These are phyloP conservation scores for Lunularia cruciata DNA, from an alignment of 225 moss, liverwort and hornwort species.

Conservation along the genomic window DNA sequence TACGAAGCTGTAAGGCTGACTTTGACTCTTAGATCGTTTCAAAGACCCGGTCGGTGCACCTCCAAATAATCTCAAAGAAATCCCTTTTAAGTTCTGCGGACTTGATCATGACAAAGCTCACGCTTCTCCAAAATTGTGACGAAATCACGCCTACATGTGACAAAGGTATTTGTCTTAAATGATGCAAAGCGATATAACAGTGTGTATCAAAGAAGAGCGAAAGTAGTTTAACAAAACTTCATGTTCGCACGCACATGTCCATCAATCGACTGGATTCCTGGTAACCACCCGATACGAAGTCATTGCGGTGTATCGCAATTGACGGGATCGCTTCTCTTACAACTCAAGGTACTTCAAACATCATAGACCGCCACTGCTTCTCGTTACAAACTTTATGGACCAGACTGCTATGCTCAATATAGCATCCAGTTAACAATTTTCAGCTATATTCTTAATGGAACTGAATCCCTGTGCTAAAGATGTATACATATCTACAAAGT, in stretches of 20 bases:
- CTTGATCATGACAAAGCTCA: too few species aligned
- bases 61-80: too few species aligned
- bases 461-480: conserved; percentile 11
- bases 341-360: conserved; percentile 5
- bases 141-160: too few species aligned
- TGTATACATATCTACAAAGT: conserved; percentile 40
- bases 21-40: too few species aligned
- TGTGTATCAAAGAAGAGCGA: too few species aligned
- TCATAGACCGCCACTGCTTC: conserved; percentile 12
- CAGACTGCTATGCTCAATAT: conserved; percentile 7
- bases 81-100: too few species aligned
- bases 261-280: not conserved
- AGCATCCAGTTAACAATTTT: conserved; percentile 19
- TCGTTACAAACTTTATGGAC: conserved; percentile 14
- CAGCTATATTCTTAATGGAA: conserved; percentile 4
- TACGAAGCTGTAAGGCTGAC: too few species aligned
- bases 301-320: not conserved
- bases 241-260: not conserved
- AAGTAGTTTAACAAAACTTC: too few species aligned
- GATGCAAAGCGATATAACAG: too few species aligned
- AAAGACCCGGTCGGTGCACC: too few species aligned
- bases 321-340: not conserved
- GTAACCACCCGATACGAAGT: not conserved
- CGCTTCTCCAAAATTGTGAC: too few species aligned
- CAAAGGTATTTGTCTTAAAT: too few species aligned